Conservation (phyloP, 2,329 filamentous ascomycete species). For the Colletotrichum tamarilloi region DNA sequence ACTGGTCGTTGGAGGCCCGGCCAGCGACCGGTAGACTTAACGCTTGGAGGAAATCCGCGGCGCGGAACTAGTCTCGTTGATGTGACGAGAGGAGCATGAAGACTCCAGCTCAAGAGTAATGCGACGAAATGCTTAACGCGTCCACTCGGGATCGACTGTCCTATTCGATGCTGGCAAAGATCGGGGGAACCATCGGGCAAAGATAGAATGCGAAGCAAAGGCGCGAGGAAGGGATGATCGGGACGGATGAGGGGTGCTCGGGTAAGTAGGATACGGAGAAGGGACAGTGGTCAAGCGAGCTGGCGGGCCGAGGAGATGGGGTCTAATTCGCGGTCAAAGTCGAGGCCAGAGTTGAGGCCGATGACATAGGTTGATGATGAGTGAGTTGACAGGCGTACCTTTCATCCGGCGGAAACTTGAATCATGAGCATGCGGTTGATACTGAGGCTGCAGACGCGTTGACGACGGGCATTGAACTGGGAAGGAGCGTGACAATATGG, state of each 20-base stretch:
- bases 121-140: background rate
- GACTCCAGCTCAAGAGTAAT: no score
- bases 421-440: background rate
- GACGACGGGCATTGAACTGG: background rate
- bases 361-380: background rate
- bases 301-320: background rate
- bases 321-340: background rate
- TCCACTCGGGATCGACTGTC: background rate
- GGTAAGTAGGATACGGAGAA: background rate
- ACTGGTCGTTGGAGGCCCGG: constrained; percentile 8
- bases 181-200: background rate
- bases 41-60: background rate
- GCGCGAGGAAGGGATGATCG: background rate
- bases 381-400: background rate
- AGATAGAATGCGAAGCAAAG: background rate
- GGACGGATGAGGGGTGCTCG: background rate
- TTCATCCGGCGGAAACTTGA: background rate
- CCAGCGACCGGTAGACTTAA: constrained; percentile 10
- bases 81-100: background rate
- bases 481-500: background rate
- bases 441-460: background rate
- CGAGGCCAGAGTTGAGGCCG: background rate
- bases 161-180: background rate
- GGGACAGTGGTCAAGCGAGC: background rate
- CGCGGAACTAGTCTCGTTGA: background rate